Conservation (phyloP, 192 early-diverging fungal genomes). For the Glomus cerebriforme region DNA sequence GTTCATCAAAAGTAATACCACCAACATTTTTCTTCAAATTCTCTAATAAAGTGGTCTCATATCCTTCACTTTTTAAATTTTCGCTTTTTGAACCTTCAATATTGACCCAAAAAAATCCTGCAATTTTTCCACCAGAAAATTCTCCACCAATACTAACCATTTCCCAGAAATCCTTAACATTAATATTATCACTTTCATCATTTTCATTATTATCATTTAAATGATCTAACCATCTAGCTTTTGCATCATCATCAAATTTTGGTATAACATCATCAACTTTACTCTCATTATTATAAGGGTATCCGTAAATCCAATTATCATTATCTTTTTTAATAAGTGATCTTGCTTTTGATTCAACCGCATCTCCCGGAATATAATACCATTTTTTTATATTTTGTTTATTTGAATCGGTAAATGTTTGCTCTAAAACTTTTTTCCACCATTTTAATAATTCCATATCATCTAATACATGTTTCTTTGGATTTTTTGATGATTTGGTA, state of each 20-base stretch:
- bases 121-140: constrained; percentile 67
- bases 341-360: constrained; percentile 39
- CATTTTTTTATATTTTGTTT: constrained; percentile 34
- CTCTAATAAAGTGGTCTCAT: constrained; percentile 4
- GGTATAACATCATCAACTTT: constrained; percentile 47
- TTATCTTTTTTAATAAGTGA: constrained; percentile 33
- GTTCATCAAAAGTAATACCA: neutral
- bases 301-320: constrained; percentile 36
- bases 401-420: constrained; percentile 7
- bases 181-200: constrained; percentile 38
- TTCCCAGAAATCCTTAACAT: constrained; percentile 64
- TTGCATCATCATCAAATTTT: constrained; percentile 58
- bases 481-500: constrained; percentile 66
- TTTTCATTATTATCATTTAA: constrained; percentile 38
- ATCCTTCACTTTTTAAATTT: constrained; percentile 27
- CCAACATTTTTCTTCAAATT: constrained; percentile 8
- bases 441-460: constrained; percentile 71
- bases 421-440: constrained; percentile 62
- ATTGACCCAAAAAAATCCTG: constrained; percentile 64
- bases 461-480: constrained; percentile 60
- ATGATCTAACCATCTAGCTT: constrained; percentile 45
- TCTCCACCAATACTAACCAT: constrained; percentile 73
- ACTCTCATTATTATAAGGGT: constrained; percentile 42
- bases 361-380: constrained; percentile 61
- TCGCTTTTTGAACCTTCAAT: neutral